Conservation (phyloP, 2,329 filamentous ascomycete genomes). For the Fusarium camptoceras region DNA sequence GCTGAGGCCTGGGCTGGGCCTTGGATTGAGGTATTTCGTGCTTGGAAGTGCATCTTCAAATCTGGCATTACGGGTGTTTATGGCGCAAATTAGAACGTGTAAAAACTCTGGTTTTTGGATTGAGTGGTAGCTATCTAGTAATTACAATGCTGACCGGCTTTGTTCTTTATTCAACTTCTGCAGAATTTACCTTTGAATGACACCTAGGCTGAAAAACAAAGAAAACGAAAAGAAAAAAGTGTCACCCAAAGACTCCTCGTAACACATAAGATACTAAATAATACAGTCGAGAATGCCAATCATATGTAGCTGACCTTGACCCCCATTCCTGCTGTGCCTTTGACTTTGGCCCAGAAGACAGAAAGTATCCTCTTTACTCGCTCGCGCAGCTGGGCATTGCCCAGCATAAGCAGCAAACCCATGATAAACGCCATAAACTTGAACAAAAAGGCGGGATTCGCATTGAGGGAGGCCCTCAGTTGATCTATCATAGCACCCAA, state of each 20-base stretch:
- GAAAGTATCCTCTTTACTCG: slow-evolving; percentile 76
- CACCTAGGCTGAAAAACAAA: slow-evolving; percentile 24
- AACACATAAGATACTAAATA: slow-evolving; percentile 44
- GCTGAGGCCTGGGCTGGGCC: slow-evolving; percentile 63
- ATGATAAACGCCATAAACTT: slow-evolving; percentile 81
- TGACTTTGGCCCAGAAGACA: slow-evolving; percentile 82
- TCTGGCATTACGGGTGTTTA: slow-evolving; percentile 42
- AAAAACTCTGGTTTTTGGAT: slow-evolving; percentile 22
- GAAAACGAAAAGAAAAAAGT: slow-evolving; percentile 4
- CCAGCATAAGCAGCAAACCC: slow-evolving; percentile 80
- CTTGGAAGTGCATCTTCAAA: slow-evolving; percentile 27
- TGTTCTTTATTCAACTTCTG: slow-evolving; percentile 18
- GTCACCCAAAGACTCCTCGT: slow-evolving; percentile 47
- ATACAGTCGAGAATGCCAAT: slow-evolving; percentile 41
- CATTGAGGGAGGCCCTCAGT: slow-evolving; percentile 62
- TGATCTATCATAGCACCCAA: slow-evolving; percentile 64
- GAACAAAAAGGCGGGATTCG: slow-evolving; percentile 68
- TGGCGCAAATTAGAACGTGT: slow-evolving; percentile 32
- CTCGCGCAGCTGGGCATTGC: slow-evolving; percentile 79
- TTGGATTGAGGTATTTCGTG: slow-evolving; percentile 26
- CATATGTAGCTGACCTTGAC: slow-evolving; percentile 97
- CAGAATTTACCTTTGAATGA: slow-evolving; percentile 33
- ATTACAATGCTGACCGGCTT: slow-evolving; percentile 26
- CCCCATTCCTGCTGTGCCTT: slow-evolving; percentile 91
- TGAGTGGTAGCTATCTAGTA: slow-evolving; percentile 26